Percentiles rank a stretch among this genome's conserved stretches.
Conservation (phyloP, 2,329 filamentous ascomycete species). For the Fonsecaea multimorphosa region DNA sequence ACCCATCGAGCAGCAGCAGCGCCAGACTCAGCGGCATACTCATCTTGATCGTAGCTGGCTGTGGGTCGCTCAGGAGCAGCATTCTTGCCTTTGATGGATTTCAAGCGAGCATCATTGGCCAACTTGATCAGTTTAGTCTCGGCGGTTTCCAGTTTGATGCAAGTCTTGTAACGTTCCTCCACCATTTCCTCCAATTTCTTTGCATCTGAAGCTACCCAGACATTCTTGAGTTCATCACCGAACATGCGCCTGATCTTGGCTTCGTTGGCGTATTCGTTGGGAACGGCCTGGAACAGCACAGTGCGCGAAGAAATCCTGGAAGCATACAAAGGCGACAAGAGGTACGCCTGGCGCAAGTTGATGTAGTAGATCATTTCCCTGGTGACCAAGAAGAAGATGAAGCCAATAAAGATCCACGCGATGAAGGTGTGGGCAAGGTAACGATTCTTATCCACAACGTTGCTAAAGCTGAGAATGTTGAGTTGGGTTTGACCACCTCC, state of each 20-base stretch:
- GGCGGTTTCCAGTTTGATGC: constrained; percentile 81
- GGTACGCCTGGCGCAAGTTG: constrained; percentile 89
- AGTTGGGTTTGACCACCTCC: constrained; percentile 69
- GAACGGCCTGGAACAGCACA: constrained; percentile 86
- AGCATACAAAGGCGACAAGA: constrained; percentile 82
- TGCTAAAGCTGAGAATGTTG: constrained; percentile 78
- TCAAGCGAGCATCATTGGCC: constrained; percentile 74
- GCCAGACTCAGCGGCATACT: constrained; percentile 70
- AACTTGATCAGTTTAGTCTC: constrained; percentile 84
- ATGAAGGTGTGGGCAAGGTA: constrained; percentile 84
- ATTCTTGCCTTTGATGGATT: constrained; percentile 66
- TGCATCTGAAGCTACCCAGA: constrained; percentile 83
- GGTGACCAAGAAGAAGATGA: constrained; percentile 86
- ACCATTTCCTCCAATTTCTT: constrained; percentile 80
- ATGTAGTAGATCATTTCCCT: constrained; percentile 90
- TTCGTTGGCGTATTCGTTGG: constrained; percentile 76
- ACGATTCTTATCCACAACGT: constrained; percentile 70
- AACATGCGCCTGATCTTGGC: constrained; percentile 80
- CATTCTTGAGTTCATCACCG: constrained; percentile 76
- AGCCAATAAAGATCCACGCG: constrained; percentile 81
- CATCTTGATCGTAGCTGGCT: constrained; percentile 48
- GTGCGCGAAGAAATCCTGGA: constrained; percentile 88
- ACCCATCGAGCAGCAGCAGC: constrained; percentile 77
- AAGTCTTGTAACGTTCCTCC: constrained; percentile 77
- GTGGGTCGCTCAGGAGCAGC: constrained; percentile 51